Base-by-base conservation (phyloP, 2,329 filamentous ascomycete genomes). In the Zasmidium citrigriseum region DNA sequence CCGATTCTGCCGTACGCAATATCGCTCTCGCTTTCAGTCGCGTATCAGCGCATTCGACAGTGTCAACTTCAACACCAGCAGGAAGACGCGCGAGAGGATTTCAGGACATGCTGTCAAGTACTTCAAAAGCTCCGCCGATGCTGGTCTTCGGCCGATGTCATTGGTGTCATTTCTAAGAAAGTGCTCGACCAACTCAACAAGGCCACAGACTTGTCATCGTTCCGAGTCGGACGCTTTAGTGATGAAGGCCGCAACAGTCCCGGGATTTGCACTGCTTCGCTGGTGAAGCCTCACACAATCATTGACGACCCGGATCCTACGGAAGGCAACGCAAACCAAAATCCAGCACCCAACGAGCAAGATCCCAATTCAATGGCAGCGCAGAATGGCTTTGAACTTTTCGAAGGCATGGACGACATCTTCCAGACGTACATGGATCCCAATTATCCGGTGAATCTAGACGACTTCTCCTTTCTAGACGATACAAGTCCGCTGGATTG, bases 1-100 rank as follows among this genome's bases (percentile, higher is more conserved):
- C 83, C 83, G 1, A 75, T 85, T 4, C 75, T 85, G 14, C 82
- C 83, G 2, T 86, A 85, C 62, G 80, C 82, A 3, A 75, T 85
- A 18, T 78, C 81, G 1, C 73, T 86, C 4, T 81, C 82, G 2
- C 76, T 85, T 59, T 80, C 80, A 2, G 82, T 85, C 1, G 80
- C 82, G 2, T 85, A 86, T 64, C 80, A 83, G 16, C 80, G 84
- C 56, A 78, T 83, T 46, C 81, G 83, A 22, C 79, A 80, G 51
- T 79, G 80, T 57, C 80, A 76, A 52, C 70, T 82, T 10, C 78
- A 74, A 25, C 76, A 78, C 22, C 77, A 79, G 63, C 76, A 78
- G 67, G 77, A 77, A 58, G 75, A 78, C 22, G 78, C 78, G 1
- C 78, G 76, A 10, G 70, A 75, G 49, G 78, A 80, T 47, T 69